Base-by-base conservation (phyloP, 1,284 basidiomycete genomes). In the Cystobasidium pallidum region DNA sequence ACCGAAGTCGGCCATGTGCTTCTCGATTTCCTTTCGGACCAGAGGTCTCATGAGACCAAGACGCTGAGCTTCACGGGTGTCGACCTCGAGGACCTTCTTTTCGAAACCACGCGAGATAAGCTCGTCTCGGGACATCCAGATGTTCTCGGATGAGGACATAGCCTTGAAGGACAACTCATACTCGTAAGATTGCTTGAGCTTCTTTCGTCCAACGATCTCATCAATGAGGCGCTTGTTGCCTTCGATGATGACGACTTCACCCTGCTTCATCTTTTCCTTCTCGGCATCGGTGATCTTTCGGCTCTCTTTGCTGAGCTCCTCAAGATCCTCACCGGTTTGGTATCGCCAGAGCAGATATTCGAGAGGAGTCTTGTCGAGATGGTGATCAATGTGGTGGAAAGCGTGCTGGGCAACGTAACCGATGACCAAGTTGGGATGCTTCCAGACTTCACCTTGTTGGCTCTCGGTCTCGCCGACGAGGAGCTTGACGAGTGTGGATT, bases 281-380 rank as follows among this genome's bases (percentile, higher is more conserved):
- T 97, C 94, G 82, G 91, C 94, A 77, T 90, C 92, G 77, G 87
- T 84, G 82, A 97, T 90, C 83, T 89, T 86, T 77, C 93, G 91
- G 82, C 84, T 89, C 72, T 91, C 92, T 86, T 96, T 96, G 84
- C 83, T 84, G 86, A 97, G 88, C 86, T 97, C 94, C 85, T 97
- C 94, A 81, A 96, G 83, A 86, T 97, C 94, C 84, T 97, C 94
- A 83, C 94, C 94, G 74, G 94, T 97, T 87, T 97, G 94, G 88
- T 97, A 97, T 84, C 94, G 93, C 92, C 93, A 95, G 78, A 96
- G 85, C 90, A 97, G 93, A 88, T 97, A 97, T 85, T 97, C 92
- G 79, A 97, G 89, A 70, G 94, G 92, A 43, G 94, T 96, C 86
- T 94, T 94, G 87, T 96, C 94, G 81, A 97, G 91, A 82, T 96